These are phyloP conservation scores for Prunus salicina DNA, from an alignment of 306 rosid genomes.

Conservation along the genomic window DNA sequence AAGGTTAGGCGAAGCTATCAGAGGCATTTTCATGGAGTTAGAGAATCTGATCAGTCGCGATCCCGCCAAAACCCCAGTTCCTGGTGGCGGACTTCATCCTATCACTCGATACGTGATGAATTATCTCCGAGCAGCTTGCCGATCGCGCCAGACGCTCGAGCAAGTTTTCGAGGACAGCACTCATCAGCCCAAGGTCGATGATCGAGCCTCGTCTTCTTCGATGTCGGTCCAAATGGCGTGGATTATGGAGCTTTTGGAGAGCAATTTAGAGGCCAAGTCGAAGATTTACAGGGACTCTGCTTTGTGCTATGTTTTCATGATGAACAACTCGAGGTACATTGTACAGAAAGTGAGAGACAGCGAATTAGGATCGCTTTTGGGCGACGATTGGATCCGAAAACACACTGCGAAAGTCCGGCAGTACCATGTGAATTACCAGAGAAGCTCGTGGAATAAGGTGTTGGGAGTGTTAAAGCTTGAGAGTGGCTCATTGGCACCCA, in stretches of 20 bases:
- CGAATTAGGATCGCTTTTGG: conserved; percentile 70
- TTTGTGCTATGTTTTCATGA: conserved; percentile 70
- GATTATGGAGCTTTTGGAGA: conserved; percentile 87
- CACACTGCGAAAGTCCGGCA: conserved; percentile 72
- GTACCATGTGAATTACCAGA: conserved; percentile 58
- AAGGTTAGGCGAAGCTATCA: conserved; percentile 77
- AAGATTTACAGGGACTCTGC: conserved; percentile 69
- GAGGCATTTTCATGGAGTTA: conserved; percentile 88
- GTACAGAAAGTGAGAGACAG: conserved; percentile 74
- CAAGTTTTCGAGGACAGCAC: conserved; percentile 74
- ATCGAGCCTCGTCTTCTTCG: conserved; percentile 45
- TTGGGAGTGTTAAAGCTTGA: conserved; percentile 60
- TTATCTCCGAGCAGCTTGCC: conserved; percentile 82
- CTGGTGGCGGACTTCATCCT: conserved; percentile 91
- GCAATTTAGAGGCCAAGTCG: conserved; percentile 89
- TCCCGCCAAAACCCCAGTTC: conserved; percentile 73
- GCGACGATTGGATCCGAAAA: conserved; percentile 86
- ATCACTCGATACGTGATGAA: conserved; percentile 96
- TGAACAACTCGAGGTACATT: conserved; percentile 88
- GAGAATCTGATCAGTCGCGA: conserved; percentile 89
- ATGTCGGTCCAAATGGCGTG: conserved; percentile 83
- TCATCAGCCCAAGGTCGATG: conserved; percentile 51
- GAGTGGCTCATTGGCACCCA: conserved; percentile 45
- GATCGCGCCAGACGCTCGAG: conserved; percentile 68
- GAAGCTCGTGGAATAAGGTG: conserved; percentile 79